A percentile compares a stretch with the other conserved stretches of the same genome.
Conservation (phyloP, 2,329 filamentous ascomycete genomes). For the Pyricularia sp. region DNA sequence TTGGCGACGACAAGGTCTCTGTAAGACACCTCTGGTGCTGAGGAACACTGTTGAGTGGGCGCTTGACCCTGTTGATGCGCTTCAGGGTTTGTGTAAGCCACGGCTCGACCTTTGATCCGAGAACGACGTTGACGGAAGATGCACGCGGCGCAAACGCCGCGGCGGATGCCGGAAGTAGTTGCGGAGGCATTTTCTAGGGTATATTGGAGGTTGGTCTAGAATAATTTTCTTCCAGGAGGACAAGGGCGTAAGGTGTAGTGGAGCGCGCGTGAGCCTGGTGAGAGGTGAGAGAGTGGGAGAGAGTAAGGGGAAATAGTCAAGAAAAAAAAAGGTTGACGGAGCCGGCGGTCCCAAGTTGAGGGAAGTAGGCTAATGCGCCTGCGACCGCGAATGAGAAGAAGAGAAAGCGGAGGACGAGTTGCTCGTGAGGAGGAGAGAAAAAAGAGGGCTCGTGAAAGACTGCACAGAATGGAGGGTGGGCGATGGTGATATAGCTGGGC, state of each 20-base stretch:
- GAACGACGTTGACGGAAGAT: constrained; percentile 87
- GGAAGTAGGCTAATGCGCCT: constrained; percentile 52
- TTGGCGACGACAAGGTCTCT: constrained; percentile 80
- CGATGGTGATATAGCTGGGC: background rate
- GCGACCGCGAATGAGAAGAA: constrained; percentile 48
- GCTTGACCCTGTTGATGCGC: constrained; percentile 93
- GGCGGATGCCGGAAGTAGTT: constrained; percentile 89
- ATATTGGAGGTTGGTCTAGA: constrained; percentile 1
- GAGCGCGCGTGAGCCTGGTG: constrained; percentile 20
- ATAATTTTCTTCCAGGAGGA: constrained; percentile 3
- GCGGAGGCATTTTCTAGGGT: constrained; percentile 64
- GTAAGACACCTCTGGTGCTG: constrained; percentile 95
- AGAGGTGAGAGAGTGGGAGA: constrained; percentile 25
- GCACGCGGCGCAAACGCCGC: constrained; percentile 88
- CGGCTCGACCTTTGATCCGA: constrained; percentile 84
- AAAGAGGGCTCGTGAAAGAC: background rate
- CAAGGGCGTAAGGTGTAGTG: constrained; percentile 16
- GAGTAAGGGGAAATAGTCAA: constrained; percentile 21
- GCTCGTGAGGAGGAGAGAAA: constrained; percentile 26
- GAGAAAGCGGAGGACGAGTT: constrained; percentile 49
- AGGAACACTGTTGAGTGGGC: constrained; percentile 90
- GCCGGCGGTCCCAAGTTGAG: constrained; percentile 45
- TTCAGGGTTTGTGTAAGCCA: constrained; percentile 97
- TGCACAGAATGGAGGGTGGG: background rate
- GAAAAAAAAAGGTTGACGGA: constrained; percentile 34